A percentile compares a stretch with the other conserved stretches of the same genome.
phyloP scores from a whole-genome alignment of 768 basidiomycete species.

The Mycena alexandri region DNA sequence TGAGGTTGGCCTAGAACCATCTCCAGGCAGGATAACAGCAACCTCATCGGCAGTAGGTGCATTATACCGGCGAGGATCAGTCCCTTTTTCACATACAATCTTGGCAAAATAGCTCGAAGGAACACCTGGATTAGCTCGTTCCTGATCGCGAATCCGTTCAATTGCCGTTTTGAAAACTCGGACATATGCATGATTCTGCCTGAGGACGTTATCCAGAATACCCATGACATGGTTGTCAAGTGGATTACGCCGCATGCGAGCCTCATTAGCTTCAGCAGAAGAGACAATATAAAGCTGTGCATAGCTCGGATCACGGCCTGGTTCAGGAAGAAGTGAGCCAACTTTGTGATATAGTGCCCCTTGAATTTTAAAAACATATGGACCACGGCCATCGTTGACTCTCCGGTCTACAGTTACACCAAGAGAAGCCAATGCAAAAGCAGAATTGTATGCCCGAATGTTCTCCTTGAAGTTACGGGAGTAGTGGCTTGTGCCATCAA shows the following conservation, averaged over 20 bases:
- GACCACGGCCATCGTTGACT: constrained; percentile 30
- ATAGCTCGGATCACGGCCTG: neutral
- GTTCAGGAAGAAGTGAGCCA: neutral
- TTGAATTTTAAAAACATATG: constrained; percentile 40
- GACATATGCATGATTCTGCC: constrained; percentile 16
- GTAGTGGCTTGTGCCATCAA: constrained; percentile 28
- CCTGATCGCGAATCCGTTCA: constrained; percentile 34
- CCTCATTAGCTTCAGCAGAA: constrained; percentile 14
- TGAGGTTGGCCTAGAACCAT: no score
- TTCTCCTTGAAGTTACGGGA: constrained; percentile 44
- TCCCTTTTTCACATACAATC: constrained; percentile 7
- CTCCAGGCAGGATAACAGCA: neutral
- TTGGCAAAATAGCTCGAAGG: constrained; percentile 5
- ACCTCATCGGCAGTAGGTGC: constrained; percentile 1
- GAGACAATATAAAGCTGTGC: constrained; percentile 2
- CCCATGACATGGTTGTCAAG: constrained; percentile 34
- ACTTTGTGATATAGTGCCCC: neutral
- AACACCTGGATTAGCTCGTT: constrained; percentile 35
- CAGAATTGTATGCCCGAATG: constrained; percentile 51
- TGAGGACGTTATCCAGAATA: constrained; percentile 7
- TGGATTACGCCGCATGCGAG: neutral
- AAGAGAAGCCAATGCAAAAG: constrained; percentile 50
- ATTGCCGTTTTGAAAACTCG: neutral
- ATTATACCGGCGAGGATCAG: neutral
- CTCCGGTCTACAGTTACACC: constrained; percentile 41